Percentiles rank a stretch among this genome's conserved stretches.
These are phyloP conservation scores for Gracilaria vermiculophylla DNA, from an alignment of 23 red algal genomes.

Conservation along the genomic window DNA sequence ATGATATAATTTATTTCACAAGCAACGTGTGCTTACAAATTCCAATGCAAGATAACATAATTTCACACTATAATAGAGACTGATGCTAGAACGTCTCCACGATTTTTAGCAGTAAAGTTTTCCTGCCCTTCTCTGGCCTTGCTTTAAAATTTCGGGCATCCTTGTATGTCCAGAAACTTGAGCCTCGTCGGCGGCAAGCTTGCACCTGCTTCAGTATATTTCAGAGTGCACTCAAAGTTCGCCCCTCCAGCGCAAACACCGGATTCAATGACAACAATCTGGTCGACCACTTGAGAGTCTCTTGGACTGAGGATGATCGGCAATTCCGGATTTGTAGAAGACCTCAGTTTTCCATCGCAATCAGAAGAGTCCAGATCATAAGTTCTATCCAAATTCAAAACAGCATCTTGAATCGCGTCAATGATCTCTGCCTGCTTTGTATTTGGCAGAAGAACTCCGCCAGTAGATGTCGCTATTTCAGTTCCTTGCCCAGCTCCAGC, in stretches of 20 bases:
- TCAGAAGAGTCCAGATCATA: constrained; percentile 48
- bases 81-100: too few species aligned
- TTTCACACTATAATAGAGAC: too few species aligned
- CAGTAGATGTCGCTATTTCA: constrained; percentile 18
- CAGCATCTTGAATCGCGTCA: not conserved
- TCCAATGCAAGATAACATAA: too few species aligned
- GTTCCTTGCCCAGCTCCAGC: constrained; percentile 46
- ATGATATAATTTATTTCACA: too few species aligned
- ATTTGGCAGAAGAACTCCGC: constrained; percentile 19
- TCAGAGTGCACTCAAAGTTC: constrained; percentile 40
- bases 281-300: constrained; percentile 7
- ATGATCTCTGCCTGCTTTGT: not conserved
- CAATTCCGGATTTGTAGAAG: not conserved
- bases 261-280: constrained; percentile 6
- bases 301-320: not conserved
- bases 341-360: constrained; percentile 37
- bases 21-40: too few species aligned
- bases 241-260: constrained; percentile 6
- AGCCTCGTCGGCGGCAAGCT: not conserved
- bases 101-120: too few species aligned
- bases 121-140: too few species aligned
- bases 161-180: not conserved
- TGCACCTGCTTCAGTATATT: constrained; percentile 41
- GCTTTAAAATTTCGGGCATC: not conserved
- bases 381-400: not conserved